Conservation (phyloP, 2,329 filamentous ascomycete species). For the Stagonosporopsis rhizophila region DNA sequence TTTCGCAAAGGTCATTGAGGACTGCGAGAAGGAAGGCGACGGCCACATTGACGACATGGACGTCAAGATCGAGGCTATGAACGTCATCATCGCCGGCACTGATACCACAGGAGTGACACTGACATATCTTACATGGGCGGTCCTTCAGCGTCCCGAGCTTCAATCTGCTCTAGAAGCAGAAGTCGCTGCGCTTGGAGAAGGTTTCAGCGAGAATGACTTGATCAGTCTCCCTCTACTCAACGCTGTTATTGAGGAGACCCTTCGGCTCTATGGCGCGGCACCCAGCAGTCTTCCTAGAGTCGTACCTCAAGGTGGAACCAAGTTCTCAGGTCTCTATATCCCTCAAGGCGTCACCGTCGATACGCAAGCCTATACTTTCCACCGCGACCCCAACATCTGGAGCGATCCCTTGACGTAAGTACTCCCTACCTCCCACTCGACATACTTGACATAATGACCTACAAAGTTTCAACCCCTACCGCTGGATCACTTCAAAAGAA, state of each 20-base stretch:
- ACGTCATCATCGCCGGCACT: constrained; percentile 45
- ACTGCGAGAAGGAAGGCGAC: constrained; percentile 38
- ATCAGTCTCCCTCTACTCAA: constrained; percentile 46
- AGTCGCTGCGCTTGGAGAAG: constrained; percentile 22
- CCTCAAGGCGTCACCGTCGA: constrained; percentile 49
- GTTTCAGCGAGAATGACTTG: constrained; percentile 42
- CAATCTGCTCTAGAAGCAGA: constrained; percentile 34
- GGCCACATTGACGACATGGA: constrained; percentile 44
- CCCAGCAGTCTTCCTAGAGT: constrained; percentile 48
- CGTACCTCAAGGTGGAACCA: constrained; percentile 45
- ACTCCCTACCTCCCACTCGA: background rate
- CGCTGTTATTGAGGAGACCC: constrained; percentile 51
- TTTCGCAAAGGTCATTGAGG: constrained; percentile 44
- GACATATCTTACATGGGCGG: constrained; percentile 47
- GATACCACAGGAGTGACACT: constrained; percentile 46
- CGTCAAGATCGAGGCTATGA: constrained; percentile 43
- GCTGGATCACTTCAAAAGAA: constrained; percentile 39
- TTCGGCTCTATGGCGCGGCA: constrained; percentile 48
- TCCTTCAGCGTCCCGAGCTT: constrained; percentile 33
- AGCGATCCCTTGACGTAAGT: constrained; percentile 34
- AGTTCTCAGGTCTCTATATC: constrained; percentile 45
- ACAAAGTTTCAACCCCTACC: constrained; percentile 43
- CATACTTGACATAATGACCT: background rate
- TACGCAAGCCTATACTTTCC: constrained; percentile 51
- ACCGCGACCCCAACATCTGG: constrained; percentile 46